Base-by-base conservation (phyloP, 2,329 filamentous ascomycete species). In the Verticillium albo-atrum region DNA sequence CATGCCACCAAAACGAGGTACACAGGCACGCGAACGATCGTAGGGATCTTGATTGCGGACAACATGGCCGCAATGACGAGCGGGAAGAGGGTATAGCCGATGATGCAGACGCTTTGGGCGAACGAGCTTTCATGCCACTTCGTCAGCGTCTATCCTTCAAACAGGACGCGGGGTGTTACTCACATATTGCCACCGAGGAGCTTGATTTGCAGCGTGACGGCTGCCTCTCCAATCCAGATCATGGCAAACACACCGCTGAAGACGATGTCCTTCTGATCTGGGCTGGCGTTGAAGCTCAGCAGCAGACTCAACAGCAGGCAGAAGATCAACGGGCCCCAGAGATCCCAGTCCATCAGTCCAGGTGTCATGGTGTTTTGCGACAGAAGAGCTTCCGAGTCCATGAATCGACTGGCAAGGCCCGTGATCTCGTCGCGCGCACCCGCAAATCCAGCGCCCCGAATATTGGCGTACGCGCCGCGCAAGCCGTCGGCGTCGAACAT, bases 161-260 rank as follows among this genome's bases (percentile, higher is more conserved):
- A 56, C 50, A 35, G 55, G 42, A 55, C 57, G 52, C 9, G 14
- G 15, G 26, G 35, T n/a, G 14, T 35, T 6, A 85, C 92, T 76
- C 80, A 98, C 94, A 99, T 97, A 79, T 95, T 97, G 53, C 95
- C 95, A 61, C 95, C 95, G 61, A 99, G 77, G 67, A 99, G 80
- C 79, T 96, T 97, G 74, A 99, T 98, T 82, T 99, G 95, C 71
- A 96, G 77, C n/a, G 95, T 99, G 61, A 99, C 95, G 3, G 97
- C 89, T 1, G 93, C 93, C 79, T 98, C 93, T 28, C 93, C 95
- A 60, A 99, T 87, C 95, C 95, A 99, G 58, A 99, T 89, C 76
- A 96, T 90, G 54, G 92, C 92, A 77, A 99, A 99, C 53, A 99
- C 92, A 4, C 95, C 95, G 35, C 92, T 96, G 74, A 99, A 99